Percentiles rank a stretch among this genome's conserved stretches.
These are phyloP conservation scores for Erigeron philadelphicus DNA, from an alignment of 140 eudicot species.

Conservation along the genomic window DNA sequence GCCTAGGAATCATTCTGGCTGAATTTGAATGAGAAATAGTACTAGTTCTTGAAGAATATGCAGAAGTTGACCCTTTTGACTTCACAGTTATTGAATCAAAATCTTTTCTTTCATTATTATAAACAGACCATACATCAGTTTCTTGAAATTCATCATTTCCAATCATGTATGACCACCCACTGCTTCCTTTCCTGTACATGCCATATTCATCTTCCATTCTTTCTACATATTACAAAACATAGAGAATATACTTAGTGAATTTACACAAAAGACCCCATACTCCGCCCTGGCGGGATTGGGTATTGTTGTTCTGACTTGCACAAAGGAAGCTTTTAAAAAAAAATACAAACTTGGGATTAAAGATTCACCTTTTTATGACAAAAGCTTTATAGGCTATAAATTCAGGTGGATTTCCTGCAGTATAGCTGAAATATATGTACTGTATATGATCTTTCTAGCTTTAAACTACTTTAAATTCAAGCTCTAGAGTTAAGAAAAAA, in stretches of 20 bases:
- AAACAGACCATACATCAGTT: conserved; percentile 59
- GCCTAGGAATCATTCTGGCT: conserved; percentile 57
- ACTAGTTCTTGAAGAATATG: conserved; percentile 28
- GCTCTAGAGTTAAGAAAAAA: conserved; percentile 10
- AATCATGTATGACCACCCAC: conserved; percentile 51
- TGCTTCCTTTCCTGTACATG: conserved; percentile 54
- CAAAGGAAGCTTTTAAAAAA: background rate
- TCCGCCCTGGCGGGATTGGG: no score
- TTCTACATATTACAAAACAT: conserved; percentile 14
- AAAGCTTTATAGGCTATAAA: background rate
- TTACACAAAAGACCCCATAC: background rate
- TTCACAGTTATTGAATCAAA: conserved; percentile 22
- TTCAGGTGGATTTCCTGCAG: conserved; percentile 11
- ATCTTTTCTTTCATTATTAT: conserved; percentile 32
- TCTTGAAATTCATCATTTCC: conserved; percentile 60
- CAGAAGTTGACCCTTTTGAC: conserved; percentile 29
- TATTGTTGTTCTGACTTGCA: background rate
- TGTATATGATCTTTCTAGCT: conserved; percentile 2
- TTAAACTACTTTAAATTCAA: conserved; percentile 26
- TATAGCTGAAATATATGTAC: background rate
- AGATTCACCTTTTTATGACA: conserved; percentile 18
- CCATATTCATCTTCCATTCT: conserved; percentile 38
- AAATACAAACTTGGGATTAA: conserved; percentile 12
- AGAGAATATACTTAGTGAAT: conserved; percentile 19
- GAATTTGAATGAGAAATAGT: conserved; percentile 39